Base-by-base conservation (phyloP, 768 basidiomycete species). In the Lentinula raphanica region DNA sequence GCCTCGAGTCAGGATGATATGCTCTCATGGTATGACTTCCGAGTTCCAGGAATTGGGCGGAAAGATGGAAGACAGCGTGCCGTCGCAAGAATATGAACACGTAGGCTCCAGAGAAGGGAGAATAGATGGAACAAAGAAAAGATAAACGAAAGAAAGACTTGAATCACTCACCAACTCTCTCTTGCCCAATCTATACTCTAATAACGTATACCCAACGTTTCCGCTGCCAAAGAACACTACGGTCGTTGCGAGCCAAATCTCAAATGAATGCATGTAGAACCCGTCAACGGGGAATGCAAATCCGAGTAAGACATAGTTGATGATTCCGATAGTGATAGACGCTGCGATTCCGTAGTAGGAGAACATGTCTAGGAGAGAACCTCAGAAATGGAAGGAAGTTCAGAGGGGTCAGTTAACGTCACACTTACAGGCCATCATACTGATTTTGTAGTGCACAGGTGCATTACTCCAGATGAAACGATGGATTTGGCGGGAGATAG, bases 361-460 rank as follows among this genome's bases (percentile, higher is more conserved):
- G 67, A 82, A 81, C 79, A 81, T 80, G 65, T 82, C 78, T 79
- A 44, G 25, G 29, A 3, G 3, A 31, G 13, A 29, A 21, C 12
- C 42, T 21, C 23, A 9, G 11, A 23, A 21, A 44, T 23, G 21
- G 6, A 21, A 17, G 3, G 23, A 27, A 48, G 27, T 8, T 8
- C 17, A 31, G 17, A 29, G 9, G 46, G 27, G 49, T n/a, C n/a
- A n/a, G 58, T 23, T 1, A 31, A 11, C 32, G 13, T 8, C 5
- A 21, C 13, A 73, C 80, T 59, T 64, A 82, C 82, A 88, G 8
- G 85, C 78, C 74, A 88, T 71, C 85, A 87, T 88, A 58, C 81
- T 84, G 66, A 92, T 77, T 76, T 92, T 92, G 77, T 92, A 92
- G 67, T 92, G 90, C 25, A 90, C 73, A 1, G 90, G 90, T 9